Base-by-base conservation (phyloP, 768 basidiomycete genomes). In the Boletus pseudopeckii region DNA sequence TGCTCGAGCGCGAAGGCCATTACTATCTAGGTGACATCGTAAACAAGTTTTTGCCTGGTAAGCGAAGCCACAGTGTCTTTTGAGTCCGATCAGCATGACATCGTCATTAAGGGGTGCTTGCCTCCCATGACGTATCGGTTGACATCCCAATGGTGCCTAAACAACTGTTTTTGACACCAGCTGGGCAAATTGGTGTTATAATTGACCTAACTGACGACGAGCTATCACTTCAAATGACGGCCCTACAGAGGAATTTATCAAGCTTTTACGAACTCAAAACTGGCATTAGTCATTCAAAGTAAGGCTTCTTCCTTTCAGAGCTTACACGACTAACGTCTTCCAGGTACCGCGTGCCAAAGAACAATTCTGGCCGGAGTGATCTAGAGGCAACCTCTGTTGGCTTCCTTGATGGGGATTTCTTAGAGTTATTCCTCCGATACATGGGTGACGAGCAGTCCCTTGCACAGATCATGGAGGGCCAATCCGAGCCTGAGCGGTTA, bases 391-490 rank as follows among this genome's bases (percentile, higher is more conserved):
- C 77, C 1, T 78, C 87, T 2, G 78, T 77, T 38, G 92, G 92
- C 15, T 93, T 97, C 76, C 74, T 97, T 28, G 93, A 97, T 56
- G 94, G 93, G 1, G 88, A 91, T 64, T 89, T 93, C 58, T 65
- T 97, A 18, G 90, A 94, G 68, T 71, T 74, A 18, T 84, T 88
- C 67, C 74, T 86, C 48, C 70, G 69, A 17, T 72, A 77, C 45
- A 65, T 64, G 36, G 66, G 62, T 13, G 71, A 77, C 18, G 69
- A 76, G 1, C 63, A 72, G 6, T 68, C 76, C 22, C 70, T 83
- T n/a, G 68, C 77, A 48, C 71, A 75, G 54, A 80, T 90, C 10
- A 70, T 86, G 59, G 63, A 73, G 28, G 90, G 89, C 9, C 70
- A 74, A 17, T 82, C 73, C 50, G 77, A 81, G 47, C 80, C 81